Evolutionary conservation across 371 early-diverging fungal species (phyloP), one percentile per base, ranked within the genome.

Genomic region (Mycotypha africana): DNA sequence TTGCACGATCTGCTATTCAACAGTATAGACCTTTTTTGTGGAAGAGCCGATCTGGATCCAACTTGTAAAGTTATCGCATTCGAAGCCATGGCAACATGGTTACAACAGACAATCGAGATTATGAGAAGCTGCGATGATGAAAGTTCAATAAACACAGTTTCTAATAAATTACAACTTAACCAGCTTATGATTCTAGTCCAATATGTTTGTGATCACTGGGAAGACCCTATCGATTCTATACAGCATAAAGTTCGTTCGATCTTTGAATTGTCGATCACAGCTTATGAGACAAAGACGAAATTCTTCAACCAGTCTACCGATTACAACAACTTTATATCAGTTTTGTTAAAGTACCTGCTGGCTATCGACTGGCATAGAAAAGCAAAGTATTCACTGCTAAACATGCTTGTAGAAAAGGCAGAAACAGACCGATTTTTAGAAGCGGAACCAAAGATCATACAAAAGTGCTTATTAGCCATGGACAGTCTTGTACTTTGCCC

Each of bases 141-240:
- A 3, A 25, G 15, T 11, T 17, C 28, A 3, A 54, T 59, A 52
- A 33, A 50, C 9, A 33, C 38, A 12, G 49, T 59, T 12, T 43
- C 54, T 15, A 42, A 49, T 0, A 51, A 63, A 4, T 41, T 82
- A 25, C 39, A 60, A n/a, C 59, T 54, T 3, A 49, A 64, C 9
- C 73, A 66, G 9, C 65, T 68, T 38, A 80, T 83, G 35, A 63
- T 56, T 22, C 56, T 89, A 24, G 60, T 87, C 31, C 74, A 76
- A 7, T 84, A 84, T 41, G 78, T 88, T 23, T 82, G 82, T 71
- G 77, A 82, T 49, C 81, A 86, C 49, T 89, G 89, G 88, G 89
- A 88, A 50, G 89, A 89, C 46, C 87, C 86, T n/a, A 67, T 85
- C 8, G 88, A 88, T 46, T 78, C 85, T 1, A 78, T 89, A 12